phyloP scores from a whole-genome alignment of 116 monocot species.

The Zostera marina region DNA sequence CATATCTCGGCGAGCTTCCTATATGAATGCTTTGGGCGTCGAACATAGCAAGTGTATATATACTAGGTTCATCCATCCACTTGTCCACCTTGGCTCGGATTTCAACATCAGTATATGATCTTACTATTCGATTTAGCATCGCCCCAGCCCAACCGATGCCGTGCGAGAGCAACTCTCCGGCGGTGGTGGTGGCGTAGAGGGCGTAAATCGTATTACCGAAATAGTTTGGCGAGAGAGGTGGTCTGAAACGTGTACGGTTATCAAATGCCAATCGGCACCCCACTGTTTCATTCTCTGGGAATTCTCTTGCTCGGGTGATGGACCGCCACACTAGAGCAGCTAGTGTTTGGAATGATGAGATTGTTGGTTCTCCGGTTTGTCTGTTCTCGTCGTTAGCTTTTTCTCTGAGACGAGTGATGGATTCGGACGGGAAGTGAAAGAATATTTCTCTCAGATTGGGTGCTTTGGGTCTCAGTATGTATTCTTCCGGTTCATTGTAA shows the following conservation, averaged over 20 bases:
- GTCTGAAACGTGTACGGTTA: conserved; percentile 28
- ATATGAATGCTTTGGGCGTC: conserved; percentile 12
- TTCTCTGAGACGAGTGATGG: conserved; percentile 29
- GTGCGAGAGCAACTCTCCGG: conserved; percentile 20
- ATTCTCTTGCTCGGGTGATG: conserved; percentile 28
- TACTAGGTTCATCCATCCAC: conserved; percentile 17
- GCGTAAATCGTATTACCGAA: conserved; percentile 47
- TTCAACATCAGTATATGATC: conserved; percentile 9
- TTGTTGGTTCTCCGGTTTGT: conserved; percentile 1
- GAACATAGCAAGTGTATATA: conserved; percentile 3
- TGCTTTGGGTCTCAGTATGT: conserved; percentile 19
- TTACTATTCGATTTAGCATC: conserved; percentile 13
- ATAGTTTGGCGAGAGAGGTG: conserved; percentile 27
- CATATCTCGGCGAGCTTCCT: conserved; percentile 42
- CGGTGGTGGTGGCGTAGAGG: conserved; percentile 6
- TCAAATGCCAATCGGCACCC: conserved; percentile 26
- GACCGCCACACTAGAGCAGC: conserved; percentile 24
- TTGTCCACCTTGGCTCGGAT: conserved; percentile 7
- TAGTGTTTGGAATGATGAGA: conserved; percentile 47
- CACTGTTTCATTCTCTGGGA: conserved; percentile 10
- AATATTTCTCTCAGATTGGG: conserved; percentile 28
- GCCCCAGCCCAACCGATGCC: conserved; percentile 27
- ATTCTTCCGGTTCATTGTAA: conserved; percentile 12
- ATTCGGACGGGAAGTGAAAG: conserved; percentile 28
- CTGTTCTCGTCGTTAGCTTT: conserved; percentile 31